A percentile compares a stretch with the other conserved stretches of the same genome.
phyloP scores from a whole-genome alignment of 2,329 filamentous ascomycete genomes.

The Metarhizium rileyi region DNA sequence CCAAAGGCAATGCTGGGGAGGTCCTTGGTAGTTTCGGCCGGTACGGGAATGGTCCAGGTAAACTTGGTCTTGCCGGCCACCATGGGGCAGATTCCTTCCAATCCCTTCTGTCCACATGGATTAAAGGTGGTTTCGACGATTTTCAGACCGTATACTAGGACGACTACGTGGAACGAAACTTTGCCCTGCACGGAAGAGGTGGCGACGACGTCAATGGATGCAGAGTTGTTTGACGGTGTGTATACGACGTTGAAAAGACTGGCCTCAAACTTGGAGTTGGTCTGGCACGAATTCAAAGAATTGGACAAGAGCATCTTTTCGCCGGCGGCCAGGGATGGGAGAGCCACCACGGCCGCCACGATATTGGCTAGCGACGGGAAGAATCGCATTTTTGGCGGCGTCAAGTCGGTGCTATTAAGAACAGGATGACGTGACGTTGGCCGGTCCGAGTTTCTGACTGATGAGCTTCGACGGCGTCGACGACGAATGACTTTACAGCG shows the following conservation, averaged over 20 bases:
- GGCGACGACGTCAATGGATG: conserved; percentile 62
- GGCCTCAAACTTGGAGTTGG: conserved; percentile 70
- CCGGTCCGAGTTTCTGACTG: not conserved
- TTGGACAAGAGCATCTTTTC: conserved; percentile 31
- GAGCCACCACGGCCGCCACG: conserved; percentile 3
- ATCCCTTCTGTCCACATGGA: conserved; percentile 54
- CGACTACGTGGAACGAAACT: conserved; percentile 51
- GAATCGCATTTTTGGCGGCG: conserved; percentile 4
- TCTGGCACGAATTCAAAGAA: conserved; percentile 70
- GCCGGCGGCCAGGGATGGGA: conserved; percentile 5
- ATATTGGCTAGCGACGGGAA: not conserved
- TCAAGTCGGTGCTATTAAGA: not conserved
- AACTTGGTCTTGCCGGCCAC: conserved; percentile 70
- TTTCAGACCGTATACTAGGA: conserved; percentile 43
- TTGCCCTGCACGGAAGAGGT: conserved; percentile 62
- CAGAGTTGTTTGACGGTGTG: conserved; percentile 58
- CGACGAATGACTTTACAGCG: not conserved
- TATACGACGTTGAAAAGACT: conserved; percentile 74
- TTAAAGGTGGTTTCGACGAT: conserved; percentile 55
- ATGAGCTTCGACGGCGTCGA: not conserved
- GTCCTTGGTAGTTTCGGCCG: conserved; percentile 42
- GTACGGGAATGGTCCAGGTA: conserved; percentile 54
- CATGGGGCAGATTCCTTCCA: conserved; percentile 82
- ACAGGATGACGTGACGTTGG: not conserved
- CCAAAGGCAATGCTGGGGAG: conserved; percentile 79